Base-by-base conservation (phyloP, 352 stramenopile genomes). In the Phytophthora pistaciae region DNA sequence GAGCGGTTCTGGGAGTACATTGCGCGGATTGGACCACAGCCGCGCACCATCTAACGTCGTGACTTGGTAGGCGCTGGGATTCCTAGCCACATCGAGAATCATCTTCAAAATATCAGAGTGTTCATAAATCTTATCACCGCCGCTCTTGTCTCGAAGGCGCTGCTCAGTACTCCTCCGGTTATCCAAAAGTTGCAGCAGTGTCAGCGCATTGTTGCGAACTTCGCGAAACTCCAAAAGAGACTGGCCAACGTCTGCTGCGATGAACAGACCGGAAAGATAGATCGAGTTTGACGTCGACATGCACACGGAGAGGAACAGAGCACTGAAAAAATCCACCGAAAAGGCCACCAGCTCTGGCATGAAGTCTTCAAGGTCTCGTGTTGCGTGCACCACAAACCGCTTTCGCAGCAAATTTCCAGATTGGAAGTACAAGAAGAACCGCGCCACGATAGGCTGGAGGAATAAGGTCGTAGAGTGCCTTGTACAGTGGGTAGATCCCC, bases 361-460 rank as follows among this genome's bases (percentile, higher is more conserved):
- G 33, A 68, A 72, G 14, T 76, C 64, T 25, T 76, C 68, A 3
- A 72, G 20, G 3, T 76, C 52, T 23, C 44, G 56, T 8, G 44
- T 68, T 20, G 58, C 27, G 14, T 50, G 50, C 2, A 72, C 52
- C 7, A 76, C 42, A 13, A 72, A 64, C 5, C 36, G 52, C 10
- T 72, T n/a, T 68, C 3, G 64, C 56, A 44, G 20, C 57, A 29
- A 76, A 76, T 54, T 65, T 76, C 63, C 63, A 76, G 1, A 68
- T 40, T 3, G 64, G 63, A 18, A 72, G 53, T 5, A 68, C n/a
- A 27, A 72, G 1, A 14, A 67, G 29, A 2, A 60, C 68, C 2
- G 0, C 10, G 8, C 61, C 62, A 20, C 58, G 56, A 36, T 64
- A 75, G 11, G 11, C 14, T 14, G 23, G 56, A 5, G 63, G 63